Base-by-base conservation (phyloP, 129 eudicot species). In the Flaveria robusta region DNA sequence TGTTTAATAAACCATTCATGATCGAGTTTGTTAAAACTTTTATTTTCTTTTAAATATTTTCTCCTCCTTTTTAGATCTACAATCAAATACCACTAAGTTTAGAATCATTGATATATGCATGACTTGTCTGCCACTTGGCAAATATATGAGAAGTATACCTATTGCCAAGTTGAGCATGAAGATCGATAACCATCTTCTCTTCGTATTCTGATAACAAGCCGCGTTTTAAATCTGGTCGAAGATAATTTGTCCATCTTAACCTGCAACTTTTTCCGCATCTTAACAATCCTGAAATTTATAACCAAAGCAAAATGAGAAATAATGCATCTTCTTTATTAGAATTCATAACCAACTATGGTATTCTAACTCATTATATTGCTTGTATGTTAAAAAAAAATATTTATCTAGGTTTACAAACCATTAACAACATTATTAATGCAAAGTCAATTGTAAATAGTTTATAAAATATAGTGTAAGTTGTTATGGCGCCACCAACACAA, bases 261-360 rank as follows among this genome's bases (percentile, higher is more conserved):
- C 97, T 83, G 71, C 97, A 92, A 75, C 97, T 92, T 71, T 92
- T 92, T 9, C 97, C 97, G 64, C 97, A 92, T 73, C 97, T 92
- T 76, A 84, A 51, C 15, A 92, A 83, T 41, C 97, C 97, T 89
- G 92, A 78, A 7, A 86, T 20, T 49, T 1, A 43, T 58, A 37
- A 80, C 42, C 29, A 24, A 69, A 29, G 5, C 20, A 63, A 27
- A 15, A 63, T 63, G 22, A 64, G 22, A 64, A 15, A 34, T 15
- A 62, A 27, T 62, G 9, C 22, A 14, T 15, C 1, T 6, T 64
- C 8, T 31, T 31, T 31, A 1, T 11, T 47, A 64, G 37, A 63
- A 16, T 13, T 63, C 14, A 0, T 20, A 7, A 49, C 73, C 18
- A 49, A 9, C 7, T 15, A 7, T 6, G 1, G 8, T 19, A 71